phyloP scores from a whole-genome alignment of 345 rosid genomes.

The Eucalyptus urophylla region DNA sequence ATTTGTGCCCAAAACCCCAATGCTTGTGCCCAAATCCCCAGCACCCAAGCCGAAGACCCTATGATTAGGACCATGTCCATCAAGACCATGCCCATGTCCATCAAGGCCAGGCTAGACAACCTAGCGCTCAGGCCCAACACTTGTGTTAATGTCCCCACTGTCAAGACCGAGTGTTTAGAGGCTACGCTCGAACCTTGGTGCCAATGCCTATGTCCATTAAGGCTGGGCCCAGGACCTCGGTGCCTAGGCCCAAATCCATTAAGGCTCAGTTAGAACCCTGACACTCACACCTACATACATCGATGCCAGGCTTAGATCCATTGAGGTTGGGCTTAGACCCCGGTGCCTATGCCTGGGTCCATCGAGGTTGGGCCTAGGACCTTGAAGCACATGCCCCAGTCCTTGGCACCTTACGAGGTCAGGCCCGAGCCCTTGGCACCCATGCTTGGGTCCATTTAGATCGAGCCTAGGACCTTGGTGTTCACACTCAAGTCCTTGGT shows the following conservation, averaged over 20 bases:
- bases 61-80: accelerated
- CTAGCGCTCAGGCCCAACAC: accelerated
- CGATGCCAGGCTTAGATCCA: accelerated
- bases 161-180: not conserved
- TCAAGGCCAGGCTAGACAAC: accelerated
- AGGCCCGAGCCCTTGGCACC: accelerated
- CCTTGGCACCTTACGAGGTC: too few species aligned
- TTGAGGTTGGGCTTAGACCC: not conserved
- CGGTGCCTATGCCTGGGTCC: accelerated
- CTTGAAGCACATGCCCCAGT: not conserved
- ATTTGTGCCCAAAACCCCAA: accelerated
- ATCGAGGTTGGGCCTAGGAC: not conserved
- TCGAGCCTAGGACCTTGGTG: accelerated
- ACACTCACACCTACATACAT: not conserved
- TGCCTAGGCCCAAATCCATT: not conserved
- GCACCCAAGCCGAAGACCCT: not conserved
- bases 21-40: not conserved
- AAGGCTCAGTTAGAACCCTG: not conserved
- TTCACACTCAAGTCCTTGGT: accelerated
- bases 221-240: accelerated
- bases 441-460: not conserved
- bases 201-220: accelerated
- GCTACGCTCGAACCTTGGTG: accelerated
- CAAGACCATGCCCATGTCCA: not conserved
- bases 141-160: accelerated